phyloP scores from a whole-genome alignment of 2,329 filamentous ascomycete species.

The Torrubiella hemipterigena region DNA sequence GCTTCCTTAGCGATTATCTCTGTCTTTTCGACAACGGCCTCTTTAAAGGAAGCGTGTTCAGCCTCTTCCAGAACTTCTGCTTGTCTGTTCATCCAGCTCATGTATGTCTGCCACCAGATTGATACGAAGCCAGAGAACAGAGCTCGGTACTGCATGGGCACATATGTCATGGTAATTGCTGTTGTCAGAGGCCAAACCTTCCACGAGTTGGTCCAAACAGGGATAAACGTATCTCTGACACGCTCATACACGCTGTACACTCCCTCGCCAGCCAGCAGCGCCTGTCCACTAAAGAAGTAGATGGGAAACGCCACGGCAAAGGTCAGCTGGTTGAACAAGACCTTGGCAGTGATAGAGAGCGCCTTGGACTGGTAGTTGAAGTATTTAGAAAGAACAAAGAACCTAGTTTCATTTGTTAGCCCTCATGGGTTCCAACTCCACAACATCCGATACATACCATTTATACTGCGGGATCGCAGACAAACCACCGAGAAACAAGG shows the following conservation, averaged over 20 bases:
- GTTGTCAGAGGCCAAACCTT: constrained; percentile 86
- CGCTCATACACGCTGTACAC: constrained; percentile 54
- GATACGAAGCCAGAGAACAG: constrained; percentile 71
- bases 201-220: constrained; percentile 63
- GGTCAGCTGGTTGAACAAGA: constrained; percentile 63
- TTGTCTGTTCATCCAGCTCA: constrained; percentile 65
- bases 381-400: constrained; percentile 63
- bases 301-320: constrained; percentile 78
- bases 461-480: constrained; percentile 68
- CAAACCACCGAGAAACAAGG: constrained; percentile 61
- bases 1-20: background rate
- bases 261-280: constrained; percentile 57
- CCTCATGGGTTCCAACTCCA: background rate
- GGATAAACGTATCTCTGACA: constrained; percentile 63
- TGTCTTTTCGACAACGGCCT: background rate
- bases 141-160: constrained; percentile 66
- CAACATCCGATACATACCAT: constrained; percentile 47
- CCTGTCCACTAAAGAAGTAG: constrained; percentile 75
- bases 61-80: constrained; percentile 44
- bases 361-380: constrained; percentile 75
- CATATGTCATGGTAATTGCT: constrained; percentile 76
- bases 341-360: constrained; percentile 63
- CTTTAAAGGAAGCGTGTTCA: no score
- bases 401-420: constrained; percentile 34
- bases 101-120: constrained; percentile 86